These are phyloP conservation scores for Coprinopsis strossmayeri DNA, from an alignment of 768 basidiomycete genomes.

Conservation along the genomic window DNA sequence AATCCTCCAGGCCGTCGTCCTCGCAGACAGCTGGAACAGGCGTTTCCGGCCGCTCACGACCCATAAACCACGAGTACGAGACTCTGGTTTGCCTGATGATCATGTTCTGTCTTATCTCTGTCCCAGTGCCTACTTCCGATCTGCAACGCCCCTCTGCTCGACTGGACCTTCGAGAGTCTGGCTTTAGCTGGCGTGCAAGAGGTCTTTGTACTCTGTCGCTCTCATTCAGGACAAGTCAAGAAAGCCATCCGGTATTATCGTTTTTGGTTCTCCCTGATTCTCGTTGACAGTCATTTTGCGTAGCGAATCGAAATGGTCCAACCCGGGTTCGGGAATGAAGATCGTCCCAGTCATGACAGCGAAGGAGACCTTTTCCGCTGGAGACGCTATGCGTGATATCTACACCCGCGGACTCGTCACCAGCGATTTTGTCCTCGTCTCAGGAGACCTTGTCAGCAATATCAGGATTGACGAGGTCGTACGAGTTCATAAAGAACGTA, in stretches of 20 bases:
- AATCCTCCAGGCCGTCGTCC: constrained; percentile 87
- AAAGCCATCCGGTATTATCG: constrained; percentile 74
- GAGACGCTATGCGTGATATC: constrained; percentile 90
- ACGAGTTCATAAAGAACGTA: constrained; percentile 78
- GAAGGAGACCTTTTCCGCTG: constrained; percentile 81
- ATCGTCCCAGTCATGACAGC: constrained; percentile 83
- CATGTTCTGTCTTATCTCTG: constrained; percentile 13
- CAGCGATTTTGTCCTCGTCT: constrained; percentile 85
- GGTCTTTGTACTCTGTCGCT: constrained; percentile 91
- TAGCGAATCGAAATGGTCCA: constrained; percentile 84
- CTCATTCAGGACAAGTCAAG: constrained; percentile 83
- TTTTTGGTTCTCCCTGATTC: constrained; percentile 9
- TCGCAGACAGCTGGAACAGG: constrained; percentile 95
- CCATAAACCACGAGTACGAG: constrained; percentile 76
- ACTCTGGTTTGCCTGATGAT: constrained; percentile 12
- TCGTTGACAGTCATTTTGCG: constrained; percentile 10
- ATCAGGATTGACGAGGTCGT: constrained; percentile 88
- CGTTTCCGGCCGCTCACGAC: constrained; percentile 88
- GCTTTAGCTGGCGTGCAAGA: constrained; percentile 94
- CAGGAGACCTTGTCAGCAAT: constrained; percentile 90
- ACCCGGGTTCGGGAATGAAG: constrained; percentile 69
- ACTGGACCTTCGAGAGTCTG: constrained; percentile 96
- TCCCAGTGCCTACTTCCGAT: constrained; percentile 84
- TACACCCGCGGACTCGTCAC: constrained; percentile 89
- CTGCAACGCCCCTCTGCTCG: constrained; percentile 87